Percentiles rank a stretch among this genome's conserved stretches.
phyloP scores from a whole-genome alignment of 371 early-diverging fungal genomes.

The Rhizopus stolonifer region DNA sequence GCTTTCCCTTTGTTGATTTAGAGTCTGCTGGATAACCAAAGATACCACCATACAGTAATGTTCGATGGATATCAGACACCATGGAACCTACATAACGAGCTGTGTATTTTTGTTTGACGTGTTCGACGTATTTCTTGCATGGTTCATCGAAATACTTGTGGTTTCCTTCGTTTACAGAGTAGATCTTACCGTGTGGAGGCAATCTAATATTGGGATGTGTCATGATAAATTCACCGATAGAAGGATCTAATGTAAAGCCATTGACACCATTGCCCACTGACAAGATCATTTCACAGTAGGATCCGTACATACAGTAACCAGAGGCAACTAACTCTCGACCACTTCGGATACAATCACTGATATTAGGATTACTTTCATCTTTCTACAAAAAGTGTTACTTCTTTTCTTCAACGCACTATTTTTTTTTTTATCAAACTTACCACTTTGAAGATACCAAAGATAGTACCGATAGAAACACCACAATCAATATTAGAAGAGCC shows the following conservation, averaged over 20 bases:
- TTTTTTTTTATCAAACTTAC: slow-evolving; percentile 46
- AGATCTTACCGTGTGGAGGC: slow-evolving; percentile 90
- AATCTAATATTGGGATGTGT: slow-evolving; percentile 88
- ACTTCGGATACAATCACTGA: slow-evolving; percentile 77
- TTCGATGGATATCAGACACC: slow-evolving; percentile 99
- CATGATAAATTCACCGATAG: slow-evolving; percentile 96
- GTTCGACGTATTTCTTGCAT: slow-evolving; percentile 85
- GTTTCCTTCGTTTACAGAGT: slow-evolving; percentile 98
- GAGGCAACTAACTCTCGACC: slow-evolving; percentile 93
- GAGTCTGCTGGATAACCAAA: slow-evolving; percentile 86
- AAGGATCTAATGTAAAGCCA: slow-evolving; percentile 96
- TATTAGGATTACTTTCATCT: slow-evolving; percentile 53
- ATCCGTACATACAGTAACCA: slow-evolving; percentile 98
- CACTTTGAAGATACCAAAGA: slow-evolving; percentile 95
- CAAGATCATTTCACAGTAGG: slow-evolving; percentile 76
- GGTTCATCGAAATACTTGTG: slow-evolving; percentile 89
- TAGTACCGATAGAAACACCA: slow-evolving; percentile 97
- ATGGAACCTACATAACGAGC: slow-evolving; percentile 97
- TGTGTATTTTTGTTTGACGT: slow-evolving; percentile 89
- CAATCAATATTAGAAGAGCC: slow-evolving; percentile 97
- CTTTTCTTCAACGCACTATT: not conserved
- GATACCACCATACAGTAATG: slow-evolving; percentile 89
- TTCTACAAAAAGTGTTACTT: slow-evolving; percentile 26
- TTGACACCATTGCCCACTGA: slow-evolving; percentile 89
- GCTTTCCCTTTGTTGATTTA: slow-evolving; percentile 91